phyloP scores from a whole-genome alignment of 75 land plant genomes.

The Pinus taeda region DNA sequence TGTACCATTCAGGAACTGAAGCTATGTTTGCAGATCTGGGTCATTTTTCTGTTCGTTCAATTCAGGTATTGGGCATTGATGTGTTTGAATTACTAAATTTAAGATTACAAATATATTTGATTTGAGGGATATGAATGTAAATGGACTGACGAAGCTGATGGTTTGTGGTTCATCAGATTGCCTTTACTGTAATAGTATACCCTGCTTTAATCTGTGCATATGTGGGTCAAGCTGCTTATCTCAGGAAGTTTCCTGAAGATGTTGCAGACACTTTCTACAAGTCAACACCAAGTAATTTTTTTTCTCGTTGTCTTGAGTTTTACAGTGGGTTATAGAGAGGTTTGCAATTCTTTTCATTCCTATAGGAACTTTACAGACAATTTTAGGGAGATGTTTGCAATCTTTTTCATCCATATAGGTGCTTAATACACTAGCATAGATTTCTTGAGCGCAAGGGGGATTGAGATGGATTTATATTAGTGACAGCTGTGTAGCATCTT shows the following conservation, averaged over 20 bases:
- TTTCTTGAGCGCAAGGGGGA: too few relatives aligned
- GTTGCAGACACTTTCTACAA: constrained; percentile 51
- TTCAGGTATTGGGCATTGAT: constrained; percentile 36
- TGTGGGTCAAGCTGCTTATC: constrained; percentile 78
- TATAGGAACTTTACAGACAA: too few relatives aligned
- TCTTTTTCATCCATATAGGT: too few relatives aligned
- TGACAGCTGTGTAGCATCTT: too few relatives aligned
- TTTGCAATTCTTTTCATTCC: too few relatives aligned
- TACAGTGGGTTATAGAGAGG: background rate
- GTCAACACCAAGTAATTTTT: constrained; percentile 53
- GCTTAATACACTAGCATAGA: too few relatives aligned
- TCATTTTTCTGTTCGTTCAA: constrained; percentile 75
- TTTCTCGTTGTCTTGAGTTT: background rate
- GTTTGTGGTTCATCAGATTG: constrained; percentile 30
- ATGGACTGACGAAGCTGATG: background rate
- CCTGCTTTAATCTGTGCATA: constrained; percentile 61
- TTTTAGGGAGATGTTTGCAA: too few relatives aligned
- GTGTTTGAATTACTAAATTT: background rate
- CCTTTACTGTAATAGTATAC: constrained; percentile 46
- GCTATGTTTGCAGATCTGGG: constrained; percentile 88
- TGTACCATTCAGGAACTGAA: constrained; percentile 51
- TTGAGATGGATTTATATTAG: too few relatives aligned
- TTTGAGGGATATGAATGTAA: background rate
- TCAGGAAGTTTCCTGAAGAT: constrained; percentile 41
- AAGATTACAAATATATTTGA: background rate